These are phyloP conservation scores for Saccharomyces eubayanus DNA, from an alignment of 805 yeast species.

Conservation along the genomic window DNA sequence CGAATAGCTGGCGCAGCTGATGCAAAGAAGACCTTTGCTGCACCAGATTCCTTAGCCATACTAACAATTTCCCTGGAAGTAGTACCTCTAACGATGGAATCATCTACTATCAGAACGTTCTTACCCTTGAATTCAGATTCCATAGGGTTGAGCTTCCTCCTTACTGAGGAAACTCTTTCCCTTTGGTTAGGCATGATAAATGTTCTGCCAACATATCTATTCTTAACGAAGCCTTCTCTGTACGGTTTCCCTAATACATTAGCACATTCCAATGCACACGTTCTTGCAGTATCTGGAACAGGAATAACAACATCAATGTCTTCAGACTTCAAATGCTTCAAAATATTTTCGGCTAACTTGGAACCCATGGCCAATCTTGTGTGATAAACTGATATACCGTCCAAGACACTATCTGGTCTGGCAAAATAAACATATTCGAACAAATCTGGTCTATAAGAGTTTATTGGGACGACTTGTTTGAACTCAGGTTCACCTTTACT, in stretches of 20 bases:
- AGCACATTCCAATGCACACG: constrained; percentile 88
- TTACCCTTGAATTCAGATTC: constrained; percentile 79
- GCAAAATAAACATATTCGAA: constrained; percentile 98
- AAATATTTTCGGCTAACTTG: constrained; percentile 69
- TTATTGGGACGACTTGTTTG: constrained; percentile 73
- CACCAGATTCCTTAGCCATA: constrained; percentile 99
- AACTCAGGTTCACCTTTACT: constrained; percentile 56
- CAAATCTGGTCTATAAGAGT: constrained; percentile 84
- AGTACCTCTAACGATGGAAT: constrained; percentile 95
- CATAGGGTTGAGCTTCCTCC: constrained; percentile 95
- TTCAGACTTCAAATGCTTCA: constrained; percentile 38
- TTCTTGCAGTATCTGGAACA: constrained; percentile 97
- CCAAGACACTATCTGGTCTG: constrained; percentile 91
- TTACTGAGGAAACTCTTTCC: constrained; percentile 86
- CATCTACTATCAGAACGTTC: constrained; percentile 86
- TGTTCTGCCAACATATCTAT: constrained; percentile 94
- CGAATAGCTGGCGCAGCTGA: constrained; percentile 98
- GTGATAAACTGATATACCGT: constrained; percentile 93
- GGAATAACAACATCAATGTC: constrained; percentile 92
- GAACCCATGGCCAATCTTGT: constrained; percentile 91
- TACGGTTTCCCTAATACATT: constrained; percentile 72
- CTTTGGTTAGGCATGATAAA: constrained; percentile 97
- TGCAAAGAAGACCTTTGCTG: constrained; percentile 88
- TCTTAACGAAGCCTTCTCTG: constrained; percentile 95
- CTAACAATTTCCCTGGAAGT: constrained; percentile 92